Conservation (phyloP, 139 green algal genomes). For the Chlorella sp. region DNA sequence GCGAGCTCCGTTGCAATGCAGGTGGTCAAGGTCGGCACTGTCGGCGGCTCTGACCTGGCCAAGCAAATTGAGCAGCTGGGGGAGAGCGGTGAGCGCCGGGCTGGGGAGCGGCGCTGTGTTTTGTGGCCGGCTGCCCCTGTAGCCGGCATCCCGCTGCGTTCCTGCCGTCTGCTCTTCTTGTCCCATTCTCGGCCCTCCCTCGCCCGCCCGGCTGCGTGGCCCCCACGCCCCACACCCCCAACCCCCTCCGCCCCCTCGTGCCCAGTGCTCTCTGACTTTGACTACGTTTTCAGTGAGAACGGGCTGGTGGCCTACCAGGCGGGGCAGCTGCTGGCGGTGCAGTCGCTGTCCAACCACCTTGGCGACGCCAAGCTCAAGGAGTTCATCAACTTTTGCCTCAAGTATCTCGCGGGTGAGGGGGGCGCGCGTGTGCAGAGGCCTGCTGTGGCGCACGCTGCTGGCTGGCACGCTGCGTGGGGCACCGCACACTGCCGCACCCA, state of each 20-base stretch:
- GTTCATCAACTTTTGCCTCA: conserved; percentile 93
- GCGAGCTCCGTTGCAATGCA: conserved; percentile 49
- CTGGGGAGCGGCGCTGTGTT: not conserved
- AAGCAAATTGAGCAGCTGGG: conserved; percentile 99
- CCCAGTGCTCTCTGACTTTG: conserved; percentile 81
- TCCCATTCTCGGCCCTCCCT: not conserved
- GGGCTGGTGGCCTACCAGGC: conserved; percentile 94
- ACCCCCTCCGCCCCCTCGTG: not conserved
- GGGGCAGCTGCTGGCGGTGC: conserved; percentile 65
- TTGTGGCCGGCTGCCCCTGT: not conserved
- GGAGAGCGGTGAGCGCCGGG: conserved; percentile 56
- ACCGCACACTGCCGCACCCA: no score
- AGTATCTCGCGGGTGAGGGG: conserved; percentile 55
- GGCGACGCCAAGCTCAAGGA: conserved; percentile 87
- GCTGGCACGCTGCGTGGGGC: no score
- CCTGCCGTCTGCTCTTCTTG: not conserved
- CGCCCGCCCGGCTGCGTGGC: no score
- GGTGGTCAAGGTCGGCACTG: conserved; percentile 92
- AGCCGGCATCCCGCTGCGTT: not conserved
- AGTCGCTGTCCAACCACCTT: conserved; percentile 54
- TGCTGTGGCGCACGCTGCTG: no score
- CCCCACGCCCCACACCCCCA: not conserved
- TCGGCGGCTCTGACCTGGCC: conserved; percentile 93
- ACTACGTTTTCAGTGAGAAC: conserved; percentile 98
- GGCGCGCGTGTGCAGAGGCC: not conserved